These are phyloP conservation scores for Thielaviopsis musarum DNA, from an alignment of 2,329 filamentous ascomycete species.

Conservation along the genomic window DNA sequence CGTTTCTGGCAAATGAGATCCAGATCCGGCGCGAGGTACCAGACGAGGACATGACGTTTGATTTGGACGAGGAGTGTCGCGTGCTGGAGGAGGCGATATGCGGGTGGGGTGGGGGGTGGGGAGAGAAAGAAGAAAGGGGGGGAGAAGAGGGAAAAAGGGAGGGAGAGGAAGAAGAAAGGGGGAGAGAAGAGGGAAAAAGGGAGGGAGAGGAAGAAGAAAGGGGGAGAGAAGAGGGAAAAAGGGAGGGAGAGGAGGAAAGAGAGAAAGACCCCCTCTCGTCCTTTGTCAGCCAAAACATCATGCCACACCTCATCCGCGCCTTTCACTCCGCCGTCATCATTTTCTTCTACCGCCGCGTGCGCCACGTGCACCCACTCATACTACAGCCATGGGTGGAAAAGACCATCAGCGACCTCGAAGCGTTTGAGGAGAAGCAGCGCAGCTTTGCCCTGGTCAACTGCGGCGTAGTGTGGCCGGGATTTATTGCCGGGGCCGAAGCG, in stretches of 20 bases:
- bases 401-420: slow-evolving; percentile 4
- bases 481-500: slow-evolving; percentile 12
- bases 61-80: slow-evolving; percentile 19
- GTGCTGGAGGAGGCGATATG: slow-evolving; percentile 9
- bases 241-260: too few species aligned
- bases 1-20: slow-evolving; percentile 27
- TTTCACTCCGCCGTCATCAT: slow-evolving; percentile 27
- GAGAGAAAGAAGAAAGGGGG: too few species aligned
- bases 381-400: slow-evolving; percentile 6
- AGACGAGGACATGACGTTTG: slow-evolving; percentile 13
- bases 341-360: slow-evolving; percentile 28
- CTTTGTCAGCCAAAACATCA: slow-evolving; percentile 2
- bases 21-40: slow-evolving; percentile 15
- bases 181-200: too few species aligned
- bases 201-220: too few species aligned
- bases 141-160: too few species aligned
- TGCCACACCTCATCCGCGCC: slow-evolving; percentile 19
- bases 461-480: slow-evolving; percentile 10
- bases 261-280: background rate
- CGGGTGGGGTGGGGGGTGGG: background rate
- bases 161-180: too few species aligned
- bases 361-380: slow-evolving; percentile 6
- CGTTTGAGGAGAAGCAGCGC: slow-evolving; percentile 8
- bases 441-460: slow-evolving; percentile 5
- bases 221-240: too few species aligned